These are phyloP conservation scores for Omphalea diandra DNA, from an alignment of 441 rosid species.

Conservation along the genomic window DNA sequence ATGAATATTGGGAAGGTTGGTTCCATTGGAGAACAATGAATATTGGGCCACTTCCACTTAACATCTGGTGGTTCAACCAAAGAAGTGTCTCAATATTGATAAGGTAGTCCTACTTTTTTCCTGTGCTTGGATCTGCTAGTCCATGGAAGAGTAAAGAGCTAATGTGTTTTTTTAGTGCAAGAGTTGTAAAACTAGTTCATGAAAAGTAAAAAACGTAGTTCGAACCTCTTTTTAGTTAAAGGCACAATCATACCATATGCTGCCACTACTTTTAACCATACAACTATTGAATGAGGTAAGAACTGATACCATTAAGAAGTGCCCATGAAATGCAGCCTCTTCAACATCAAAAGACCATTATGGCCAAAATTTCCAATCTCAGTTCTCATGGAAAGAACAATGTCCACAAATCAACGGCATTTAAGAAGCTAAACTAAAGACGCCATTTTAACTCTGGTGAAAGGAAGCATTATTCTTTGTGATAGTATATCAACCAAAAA, in stretches of 20 bases:
- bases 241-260: no score
- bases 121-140: neutral
- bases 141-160: neutral
- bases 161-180: neutral
- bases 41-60: no score
- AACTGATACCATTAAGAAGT: neutral
- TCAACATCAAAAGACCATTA: no score
- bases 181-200: neutral
- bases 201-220: neutral
- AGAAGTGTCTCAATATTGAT: no score
- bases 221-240: no score
- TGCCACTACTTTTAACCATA: neutral
- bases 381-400: slow-evolving; percentile 16
- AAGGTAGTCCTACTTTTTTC: no score
- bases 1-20: no score
- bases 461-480: neutral
- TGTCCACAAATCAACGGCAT: no score
- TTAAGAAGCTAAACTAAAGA: no score
- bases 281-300: neutral
- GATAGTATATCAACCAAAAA: neutral
- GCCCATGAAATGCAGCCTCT: neutral
- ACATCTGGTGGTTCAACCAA: no score
- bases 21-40: no score
- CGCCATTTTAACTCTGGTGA: neutral
- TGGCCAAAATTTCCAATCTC: slow-evolving; percentile 19